Base-by-base conservation (phyloP, 2,329 filamentous ascomycete species). In the Fusarium sp. region DNA sequence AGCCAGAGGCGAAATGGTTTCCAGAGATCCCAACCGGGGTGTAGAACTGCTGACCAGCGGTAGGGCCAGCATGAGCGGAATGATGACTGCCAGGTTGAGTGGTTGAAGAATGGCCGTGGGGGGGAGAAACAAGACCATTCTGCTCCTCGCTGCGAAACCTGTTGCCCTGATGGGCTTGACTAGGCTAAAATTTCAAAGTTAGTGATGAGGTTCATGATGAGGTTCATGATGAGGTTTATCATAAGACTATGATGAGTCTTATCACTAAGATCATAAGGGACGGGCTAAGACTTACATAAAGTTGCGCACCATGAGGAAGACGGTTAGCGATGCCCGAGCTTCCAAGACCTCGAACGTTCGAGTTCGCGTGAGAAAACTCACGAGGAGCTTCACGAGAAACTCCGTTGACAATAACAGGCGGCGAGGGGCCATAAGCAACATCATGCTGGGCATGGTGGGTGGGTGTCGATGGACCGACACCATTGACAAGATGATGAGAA, bases 31-130 rank as follows among this genome's bases (percentile, higher is more conserved):
- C 47, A 22, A 42, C 46, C 22, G 56, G 47, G 11, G 58, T 57
- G 28, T 53, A 61, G 22, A 46, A 58, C 25, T 64, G 59, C 24
- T 56, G 63, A n/a, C 43, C 46, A 38, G 40, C 11, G n/a, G 26
- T 9, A 42, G 38, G 40, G 11, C 35, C 44, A 13, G 65, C 51
- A 12, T 36, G 15, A 34, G 25, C 24, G 32, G 46, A 46, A 13
- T 51, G 41, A 22, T 56, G 46, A 13, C 28, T 49, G 19, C 31
- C 39, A 12, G 35, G 19, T 22, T 61, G 65, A 25, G 38, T 24
- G 24, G 19, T 12, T 22, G 40, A 60, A 31, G 19, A n/a, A n/a
- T 24, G 38, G 19, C 48, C 48, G 2, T 46, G 38, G 12, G 61
- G 64, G 29, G 61, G 43, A 7, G 57, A 58, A 6, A 58, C 10